Conservation (phyloP, 495 filamentous ascomycete species). For the Evansstolkia leycettana region DNA sequence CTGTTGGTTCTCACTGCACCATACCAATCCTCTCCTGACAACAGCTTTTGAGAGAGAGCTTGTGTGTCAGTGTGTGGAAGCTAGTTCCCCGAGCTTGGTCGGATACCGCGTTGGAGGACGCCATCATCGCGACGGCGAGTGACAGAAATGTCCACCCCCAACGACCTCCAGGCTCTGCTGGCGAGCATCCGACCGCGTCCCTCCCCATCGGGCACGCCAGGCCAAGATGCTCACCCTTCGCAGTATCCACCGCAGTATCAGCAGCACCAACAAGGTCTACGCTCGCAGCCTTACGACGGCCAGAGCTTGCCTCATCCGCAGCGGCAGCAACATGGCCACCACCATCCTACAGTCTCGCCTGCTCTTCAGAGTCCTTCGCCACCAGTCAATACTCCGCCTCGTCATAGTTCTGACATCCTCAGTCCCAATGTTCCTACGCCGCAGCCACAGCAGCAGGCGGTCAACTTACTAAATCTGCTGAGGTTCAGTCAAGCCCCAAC, state of each 20-base stretch:
- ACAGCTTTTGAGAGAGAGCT: conserved; percentile 30
- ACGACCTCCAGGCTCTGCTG: conserved; percentile 36
- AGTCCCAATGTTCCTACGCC: conserved; percentile 33
- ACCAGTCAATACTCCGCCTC: conserved; percentile 24
- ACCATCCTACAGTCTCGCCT: conserved; percentile 36
- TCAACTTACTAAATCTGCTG: conserved; percentile 68
- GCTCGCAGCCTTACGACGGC: conserved; percentile 25
- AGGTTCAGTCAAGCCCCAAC: conserved; percentile 56
- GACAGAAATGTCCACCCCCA: conserved; percentile 42
- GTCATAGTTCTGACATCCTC: conserved; percentile 36
- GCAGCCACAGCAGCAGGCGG: conserved; percentile 16
- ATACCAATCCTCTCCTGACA: not conserved
- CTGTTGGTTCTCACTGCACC: no score
- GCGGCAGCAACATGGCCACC: conserved; percentile 22
- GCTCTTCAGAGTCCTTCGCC: conserved; percentile 32
- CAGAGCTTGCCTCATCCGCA: conserved; percentile 25
- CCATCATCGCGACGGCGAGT: conserved; percentile 18
- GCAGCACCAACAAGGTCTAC: conserved; percentile 18
- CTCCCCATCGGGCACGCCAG: conserved; percentile 21
- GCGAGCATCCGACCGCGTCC: conserved; percentile 34
- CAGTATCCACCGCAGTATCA: conserved; percentile 24
- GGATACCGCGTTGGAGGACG: conserved; percentile 15
- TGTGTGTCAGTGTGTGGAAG: conserved; percentile 2
- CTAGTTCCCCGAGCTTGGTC: conserved; percentile 16
- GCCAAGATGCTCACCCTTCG: conserved; percentile 20